These are phyloP conservation scores for Friedmanniomyces endolithicus DNA, from an alignment of 495 filamentous ascomycete genomes.

Conservation along the genomic window DNA sequence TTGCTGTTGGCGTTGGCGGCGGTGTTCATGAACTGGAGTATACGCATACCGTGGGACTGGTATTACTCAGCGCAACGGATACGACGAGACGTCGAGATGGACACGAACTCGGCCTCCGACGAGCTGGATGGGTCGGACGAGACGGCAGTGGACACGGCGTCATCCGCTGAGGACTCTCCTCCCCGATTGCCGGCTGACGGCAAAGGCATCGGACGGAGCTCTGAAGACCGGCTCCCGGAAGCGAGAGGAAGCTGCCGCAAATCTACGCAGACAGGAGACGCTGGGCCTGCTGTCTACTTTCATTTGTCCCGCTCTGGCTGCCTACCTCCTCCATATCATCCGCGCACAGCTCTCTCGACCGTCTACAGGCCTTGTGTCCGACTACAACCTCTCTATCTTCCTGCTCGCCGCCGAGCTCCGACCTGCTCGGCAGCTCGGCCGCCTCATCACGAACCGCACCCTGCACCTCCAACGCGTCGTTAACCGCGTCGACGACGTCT, in stretches of 20 bases:
- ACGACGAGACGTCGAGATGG: conserved; percentile 13
- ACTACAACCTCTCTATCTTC: conserved; percentile 71
- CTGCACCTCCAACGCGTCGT: conserved; percentile 72
- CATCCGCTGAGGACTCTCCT: conserved; percentile 20
- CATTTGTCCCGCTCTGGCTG: conserved; percentile 57
- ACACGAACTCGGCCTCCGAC: conserved; percentile 27
- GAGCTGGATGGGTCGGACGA: conserved; percentile 36
- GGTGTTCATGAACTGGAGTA: conserved; percentile 87
- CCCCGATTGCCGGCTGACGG: conserved; percentile 30
- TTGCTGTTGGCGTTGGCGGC: conserved; percentile 65
- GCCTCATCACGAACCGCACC: conserved; percentile 64
- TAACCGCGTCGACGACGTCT: conserved; percentile 34
- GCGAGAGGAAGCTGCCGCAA: conserved; percentile 25
- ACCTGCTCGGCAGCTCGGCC: conserved; percentile 68
- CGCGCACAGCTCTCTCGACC: conserved; percentile 54
- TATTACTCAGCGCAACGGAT: conserved; percentile 61
- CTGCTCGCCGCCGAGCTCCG: conserved; percentile 75
- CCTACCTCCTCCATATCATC: conserved; percentile 23
- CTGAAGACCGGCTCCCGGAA: background rate
- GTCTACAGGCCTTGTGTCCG: conserved; percentile 49
- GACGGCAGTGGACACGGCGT: conserved; percentile 23
- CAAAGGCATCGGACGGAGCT: background rate
- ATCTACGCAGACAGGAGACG: conserved; percentile 64
- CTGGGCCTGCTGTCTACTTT: conserved; percentile 68
- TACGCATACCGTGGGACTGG: conserved; percentile 89